Conservation (phyloP, 2,329 filamentous ascomycete genomes). For the Colletotrichum siamense region DNA sequence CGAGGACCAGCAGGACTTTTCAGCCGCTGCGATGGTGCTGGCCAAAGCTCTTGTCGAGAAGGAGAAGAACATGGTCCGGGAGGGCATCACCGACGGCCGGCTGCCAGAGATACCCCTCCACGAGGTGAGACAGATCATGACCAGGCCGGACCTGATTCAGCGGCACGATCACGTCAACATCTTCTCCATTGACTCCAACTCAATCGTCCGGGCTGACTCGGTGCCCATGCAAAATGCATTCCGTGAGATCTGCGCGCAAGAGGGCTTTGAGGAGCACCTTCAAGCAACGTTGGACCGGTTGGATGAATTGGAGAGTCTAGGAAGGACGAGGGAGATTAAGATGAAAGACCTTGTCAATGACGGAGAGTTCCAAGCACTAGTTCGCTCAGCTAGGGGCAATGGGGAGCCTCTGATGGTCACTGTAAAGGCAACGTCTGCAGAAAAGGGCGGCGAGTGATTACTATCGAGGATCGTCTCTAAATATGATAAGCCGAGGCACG, state of each 20-base stretch:
- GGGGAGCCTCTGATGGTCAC: neutral
- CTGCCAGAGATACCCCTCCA: slow-evolving; percentile 63
- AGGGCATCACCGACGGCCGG: slow-evolving; percentile 2
- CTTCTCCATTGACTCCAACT: slow-evolving; percentile 88
- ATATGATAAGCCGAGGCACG: neutral
- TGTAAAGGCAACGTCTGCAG: neutral
- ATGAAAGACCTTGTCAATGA: slow-evolving; percentile 92
- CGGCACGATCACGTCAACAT: slow-evolving; percentile 92
- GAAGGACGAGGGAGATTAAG: slow-evolving; percentile 91
- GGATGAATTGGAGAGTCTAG: slow-evolving; percentile 86
- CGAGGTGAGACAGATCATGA: slow-evolving; percentile 90
- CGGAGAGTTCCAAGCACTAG: slow-evolving; percentile 61
- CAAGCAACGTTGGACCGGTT: slow-evolving; percentile 70
- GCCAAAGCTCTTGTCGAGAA: slow-evolving; percentile 89
- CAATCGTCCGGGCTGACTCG: slow-evolving; percentile 90
- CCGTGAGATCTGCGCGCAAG: slow-evolving; percentile 75
- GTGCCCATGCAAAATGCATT: slow-evolving; percentile 98
- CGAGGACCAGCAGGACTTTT: slow-evolving; percentile 93
- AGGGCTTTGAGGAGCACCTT: slow-evolving; percentile 58
- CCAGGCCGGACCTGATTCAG: slow-evolving; percentile 91
- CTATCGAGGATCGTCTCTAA: neutral
- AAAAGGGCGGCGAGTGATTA: neutral
- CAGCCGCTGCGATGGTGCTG: slow-evolving; percentile 92
- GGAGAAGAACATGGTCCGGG: slow-evolving; percentile 61
- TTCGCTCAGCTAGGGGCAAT: neutral